These are phyloP conservation scores for Penicillium desertorum DNA, from an alignment of 495 filamentous ascomycete genomes.

Conservation along the genomic window DNA sequence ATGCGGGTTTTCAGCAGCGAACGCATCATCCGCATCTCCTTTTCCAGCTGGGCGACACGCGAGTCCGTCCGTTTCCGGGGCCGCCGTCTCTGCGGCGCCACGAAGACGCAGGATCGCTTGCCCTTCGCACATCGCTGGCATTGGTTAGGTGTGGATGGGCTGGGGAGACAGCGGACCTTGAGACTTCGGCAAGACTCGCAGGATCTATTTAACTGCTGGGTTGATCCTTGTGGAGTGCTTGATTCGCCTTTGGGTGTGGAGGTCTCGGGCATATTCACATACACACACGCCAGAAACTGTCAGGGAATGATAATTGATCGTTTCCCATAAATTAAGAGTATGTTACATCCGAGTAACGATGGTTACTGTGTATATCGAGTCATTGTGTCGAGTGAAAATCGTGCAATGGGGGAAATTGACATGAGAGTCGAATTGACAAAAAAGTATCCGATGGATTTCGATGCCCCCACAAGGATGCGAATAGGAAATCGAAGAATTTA, in stretches of 20 bases:
- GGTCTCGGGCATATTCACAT: constrained; percentile 34
- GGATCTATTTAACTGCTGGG: constrained; percentile 58
- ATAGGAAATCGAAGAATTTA: background rate
- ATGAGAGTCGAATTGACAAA: background rate
- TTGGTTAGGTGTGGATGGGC: constrained; percentile 54
- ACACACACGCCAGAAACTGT: background rate
- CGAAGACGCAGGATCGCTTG: constrained; percentile 70
- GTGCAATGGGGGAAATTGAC: background rate
- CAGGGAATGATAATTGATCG: background rate
- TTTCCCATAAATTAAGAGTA: constrained; percentile 1
- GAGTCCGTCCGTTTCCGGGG: constrained; percentile 81
- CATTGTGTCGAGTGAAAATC: background rate
- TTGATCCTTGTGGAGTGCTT: constrained; percentile 19
- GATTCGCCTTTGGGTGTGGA: constrained; percentile 36
- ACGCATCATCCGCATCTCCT: constrained; percentile 72
- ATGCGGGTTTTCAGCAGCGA: constrained; percentile 43
- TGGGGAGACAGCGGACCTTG: constrained; percentile 83
- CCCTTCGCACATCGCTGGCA: constrained; percentile 83
- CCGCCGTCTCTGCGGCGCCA: constrained; percentile 73
- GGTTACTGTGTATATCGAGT: constrained; percentile 18
- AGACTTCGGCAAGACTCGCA: constrained; percentile 83
- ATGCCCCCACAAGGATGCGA: background rate
- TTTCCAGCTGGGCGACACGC: constrained; percentile 83
- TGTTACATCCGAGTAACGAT: constrained; percentile 2
- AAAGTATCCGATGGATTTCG: background rate